Evolutionary conservation across 371 early-diverging fungal species (phyloP).

Genomic region (Apophysomyces trapeziformis): DNA sequence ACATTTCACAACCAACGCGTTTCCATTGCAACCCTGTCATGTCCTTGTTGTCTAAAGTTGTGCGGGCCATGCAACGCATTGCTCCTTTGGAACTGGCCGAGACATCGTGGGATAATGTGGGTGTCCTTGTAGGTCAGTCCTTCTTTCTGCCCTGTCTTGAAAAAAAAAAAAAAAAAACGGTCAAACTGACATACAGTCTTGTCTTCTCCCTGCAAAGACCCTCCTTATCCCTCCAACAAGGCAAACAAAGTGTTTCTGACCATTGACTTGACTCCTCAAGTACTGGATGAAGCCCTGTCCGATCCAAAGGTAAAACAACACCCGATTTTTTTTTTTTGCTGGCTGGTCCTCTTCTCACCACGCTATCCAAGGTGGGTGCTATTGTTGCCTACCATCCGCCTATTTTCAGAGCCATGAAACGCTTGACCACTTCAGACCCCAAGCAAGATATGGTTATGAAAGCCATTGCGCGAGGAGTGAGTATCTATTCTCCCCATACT

Average conservation of each 20-base stretch:
- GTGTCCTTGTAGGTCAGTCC: constrained; percentile 77
- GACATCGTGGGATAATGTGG: constrained; percentile 97
- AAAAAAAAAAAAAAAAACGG: background rate
- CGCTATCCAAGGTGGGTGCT: constrained; percentile 68
- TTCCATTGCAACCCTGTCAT: constrained; percentile 31
- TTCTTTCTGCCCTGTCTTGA: background rate
- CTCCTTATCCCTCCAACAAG: constrained; percentile 70
- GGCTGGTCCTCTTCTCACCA: background rate
- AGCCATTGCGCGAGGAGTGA: constrained; percentile 85
- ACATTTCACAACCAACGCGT: background rate
- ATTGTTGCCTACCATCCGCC: constrained; percentile 97
- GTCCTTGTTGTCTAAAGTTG: constrained; percentile 64
- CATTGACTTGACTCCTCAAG: constrained; percentile 90
- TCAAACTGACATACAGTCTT: constrained; percentile 14
- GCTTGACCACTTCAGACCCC: constrained; percentile 71
- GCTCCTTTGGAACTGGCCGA: constrained; percentile 92
- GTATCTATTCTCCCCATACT: constrained; percentile 97
- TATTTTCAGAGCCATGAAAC: constrained; percentile 89
- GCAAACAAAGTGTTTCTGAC: constrained; percentile 90
- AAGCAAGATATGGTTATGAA: constrained; percentile 84
- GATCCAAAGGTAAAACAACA: constrained; percentile 56
- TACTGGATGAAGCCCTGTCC: constrained; percentile 87
- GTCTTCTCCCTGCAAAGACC: constrained; percentile 49
- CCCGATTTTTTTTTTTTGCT: background rate
- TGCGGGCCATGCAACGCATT: constrained; percentile 75